Evolutionary conservation across 352 stramenopile species (phyloP), one percentile per base, ranked within the genome.

Genomic region (Globisporangium viniferum): DNA sequence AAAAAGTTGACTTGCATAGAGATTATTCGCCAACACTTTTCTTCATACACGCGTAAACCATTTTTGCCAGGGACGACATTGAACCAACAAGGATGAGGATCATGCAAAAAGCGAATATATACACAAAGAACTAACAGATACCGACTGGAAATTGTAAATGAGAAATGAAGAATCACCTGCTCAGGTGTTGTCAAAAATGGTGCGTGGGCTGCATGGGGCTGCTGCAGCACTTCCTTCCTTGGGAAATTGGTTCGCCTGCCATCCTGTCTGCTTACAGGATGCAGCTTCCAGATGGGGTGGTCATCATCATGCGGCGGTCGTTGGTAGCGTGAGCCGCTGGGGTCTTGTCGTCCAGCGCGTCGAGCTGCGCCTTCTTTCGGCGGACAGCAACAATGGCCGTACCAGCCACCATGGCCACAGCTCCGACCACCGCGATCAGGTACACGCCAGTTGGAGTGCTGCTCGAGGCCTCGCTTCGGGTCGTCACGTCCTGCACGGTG

Each of bases 341-440:
- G 46, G 79, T 83, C 79, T 89, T 89, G 73, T 72, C 74, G 59
- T 87, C 81, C 68, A 85, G 74, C 59, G 77, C 79, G 61, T 89
- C 81, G 35, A 89, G 78, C 60, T 80, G 59, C 44, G 74, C 67
- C 73, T 87, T 84, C 73, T 88, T 89, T 71, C 78, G 77, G 67
- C 77, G 81, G 62, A 89, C 76, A 10, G 67, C 69, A 54, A 79
- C 60, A 48, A 89, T 82, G 10, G 74, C 78, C 22, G 80, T 76
- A 24, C 64, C 78, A 9, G 81, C 66, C 24, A 79, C 66, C 46
- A 65, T 55, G 18, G 41, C 70, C 27, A 67, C 64, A 4, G 64
- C 68, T 18, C 63, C 61, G 53, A 79, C 10, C 27, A 73, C 27
- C 7, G 22, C 53, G 36, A 75, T 3, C 24, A 73, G n/a, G 60